phyloP scores from a whole-genome alignment of 805 yeast genomes.

The Torulaspora franciscae region DNA sequence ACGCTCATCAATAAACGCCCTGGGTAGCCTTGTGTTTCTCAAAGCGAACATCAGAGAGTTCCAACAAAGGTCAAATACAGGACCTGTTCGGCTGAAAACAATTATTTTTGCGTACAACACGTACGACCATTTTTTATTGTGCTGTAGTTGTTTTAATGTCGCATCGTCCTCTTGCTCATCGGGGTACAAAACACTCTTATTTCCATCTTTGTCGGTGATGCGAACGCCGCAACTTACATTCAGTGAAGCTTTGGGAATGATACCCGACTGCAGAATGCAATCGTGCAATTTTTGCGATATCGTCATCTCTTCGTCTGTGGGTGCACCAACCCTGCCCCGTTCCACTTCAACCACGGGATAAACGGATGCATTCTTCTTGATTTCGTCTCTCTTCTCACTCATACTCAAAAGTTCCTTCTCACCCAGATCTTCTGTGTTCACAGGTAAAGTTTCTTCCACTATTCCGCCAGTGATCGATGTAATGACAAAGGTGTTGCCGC shows the following conservation, averaged over 20 bases:
- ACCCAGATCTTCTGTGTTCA: conserved; percentile 41
- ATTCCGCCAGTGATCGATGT: conserved; percentile 69
- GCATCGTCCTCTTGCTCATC: conserved; percentile 38
- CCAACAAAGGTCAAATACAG: conserved; percentile 74
- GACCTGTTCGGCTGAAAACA: conserved; percentile 78
- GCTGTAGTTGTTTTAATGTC: conserved; percentile 28
- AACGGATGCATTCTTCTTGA: conserved; percentile 40
- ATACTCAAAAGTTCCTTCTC: conserved; percentile 30
- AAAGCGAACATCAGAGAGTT: conserved; percentile 62
- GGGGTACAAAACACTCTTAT: conserved; percentile 43
- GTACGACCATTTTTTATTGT: conserved; percentile 47
- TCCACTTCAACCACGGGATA: conserved; percentile 74
- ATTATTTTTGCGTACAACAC: conserved; percentile 69
- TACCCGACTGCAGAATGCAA: conserved; percentile 50
- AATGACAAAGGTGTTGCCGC: conserved; percentile 69
- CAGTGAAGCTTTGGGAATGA: conserved; percentile 48
- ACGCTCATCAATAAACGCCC: conserved; percentile 61
- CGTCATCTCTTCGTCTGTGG: conserved; percentile 80
- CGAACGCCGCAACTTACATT: conserved; percentile 43
- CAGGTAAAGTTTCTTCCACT: conserved; percentile 48
- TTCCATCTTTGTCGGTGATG: conserved; percentile 47
- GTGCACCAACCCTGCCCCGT: conserved; percentile 72
- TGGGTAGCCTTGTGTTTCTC: conserved; percentile 55
- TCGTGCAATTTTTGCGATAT: conserved; percentile 63
- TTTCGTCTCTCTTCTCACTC: conserved; percentile 22